Base-by-base conservation (phyloP, 352 stramenopile species). In the Pythium coloratum region DNA sequence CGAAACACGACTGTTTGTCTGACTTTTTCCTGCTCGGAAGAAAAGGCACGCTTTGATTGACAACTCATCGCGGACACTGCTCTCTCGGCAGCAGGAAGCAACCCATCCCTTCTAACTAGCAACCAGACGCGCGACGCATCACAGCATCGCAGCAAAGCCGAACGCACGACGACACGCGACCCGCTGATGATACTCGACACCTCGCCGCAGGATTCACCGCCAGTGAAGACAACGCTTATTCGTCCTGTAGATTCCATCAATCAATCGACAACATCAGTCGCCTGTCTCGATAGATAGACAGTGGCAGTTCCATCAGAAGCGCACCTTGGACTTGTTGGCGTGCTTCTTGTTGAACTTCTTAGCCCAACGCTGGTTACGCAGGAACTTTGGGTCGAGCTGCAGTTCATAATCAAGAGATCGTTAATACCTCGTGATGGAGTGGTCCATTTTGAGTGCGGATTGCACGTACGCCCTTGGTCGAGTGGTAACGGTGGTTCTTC, bases 331-430 rank as follows among this genome's bases (percentile, higher is more conserved):
- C 72, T 78, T 87, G 66, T 78, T 87, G 66, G 74, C 74, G 74
- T 94, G 77, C 81, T 93, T 94, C 77, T 94, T 95, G 87, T 98
- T 98, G 81, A 95, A 98, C 86, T 98, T 99, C 90, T 99, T 99
- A 72, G 94, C 95, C 88, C 96, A 99, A 81, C 97, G 96, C 76
- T 98, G 96, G 85, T 99, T 99, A 69, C 95, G 86, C 70, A 99
- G 80, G 82, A 99, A 99, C 81, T 99, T 99, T 59, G 96, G 96
- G 86, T 99, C 96, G 73, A 98, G 94, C 80, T 95, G 64, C 66
- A 24, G 8, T 42, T 30, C 2, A 46, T 20, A 24, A 54, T 9
- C 58, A 38, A 47, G 6, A 18, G n/a, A 55, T 67, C 26, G 46
- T 68, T 20, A 68, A 62, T 63, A 59, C 49, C 56, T 59, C 55